Conservation (phyloP, 2,329 filamentous ascomycete species). For the Aspergillus carbonarius region DNA sequence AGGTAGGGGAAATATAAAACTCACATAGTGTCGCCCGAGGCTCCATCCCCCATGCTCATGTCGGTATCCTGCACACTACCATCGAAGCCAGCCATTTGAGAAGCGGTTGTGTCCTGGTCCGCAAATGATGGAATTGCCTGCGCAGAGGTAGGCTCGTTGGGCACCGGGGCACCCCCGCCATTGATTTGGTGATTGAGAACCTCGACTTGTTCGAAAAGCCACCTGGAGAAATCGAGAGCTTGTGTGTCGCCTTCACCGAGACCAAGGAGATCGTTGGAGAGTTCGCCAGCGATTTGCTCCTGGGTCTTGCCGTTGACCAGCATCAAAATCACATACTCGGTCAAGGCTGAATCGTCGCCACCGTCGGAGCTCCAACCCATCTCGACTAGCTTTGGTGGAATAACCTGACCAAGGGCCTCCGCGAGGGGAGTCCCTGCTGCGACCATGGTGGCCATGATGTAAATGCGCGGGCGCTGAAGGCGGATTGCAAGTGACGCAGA, state of each 20-base stretch:
- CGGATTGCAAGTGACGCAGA: background rate
- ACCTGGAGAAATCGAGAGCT: constrained; percentile 79
- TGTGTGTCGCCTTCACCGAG: constrained; percentile 79
- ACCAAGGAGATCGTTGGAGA: constrained; percentile 81
- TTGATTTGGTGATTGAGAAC: constrained; percentile 64
- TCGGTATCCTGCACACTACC: constrained; percentile 63
- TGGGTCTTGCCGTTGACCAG: constrained; percentile 92
- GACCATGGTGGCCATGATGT: constrained; percentile 73
- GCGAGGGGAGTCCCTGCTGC: constrained; percentile 78
- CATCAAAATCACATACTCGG: constrained; percentile 98
- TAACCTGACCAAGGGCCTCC: constrained; percentile 74
- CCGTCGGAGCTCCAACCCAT: constrained; percentile 86
- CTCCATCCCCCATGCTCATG: constrained; percentile 71
- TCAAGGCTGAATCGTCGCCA: constrained; percentile 76
- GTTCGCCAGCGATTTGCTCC: constrained; percentile 81
- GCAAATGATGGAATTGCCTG: constrained; percentile 38
- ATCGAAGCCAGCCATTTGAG: constrained; percentile 12
- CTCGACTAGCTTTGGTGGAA: constrained; percentile 89
- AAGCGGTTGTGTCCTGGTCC: constrained; percentile 33
- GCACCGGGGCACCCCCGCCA: constrained; percentile 42
- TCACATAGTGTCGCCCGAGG: constrained; percentile 41
- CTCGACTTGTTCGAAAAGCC: constrained; percentile 89
- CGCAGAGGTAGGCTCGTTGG: constrained; percentile 17
- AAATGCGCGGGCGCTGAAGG: constrained; percentile 9
- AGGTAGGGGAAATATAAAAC: constrained; percentile 14